A percentile compares a stretch with the other conserved stretches of the same genome.
phyloP scores from a whole-genome alignment of 345 rosid genomes.

The Eucalyptus paniculata region DNA sequence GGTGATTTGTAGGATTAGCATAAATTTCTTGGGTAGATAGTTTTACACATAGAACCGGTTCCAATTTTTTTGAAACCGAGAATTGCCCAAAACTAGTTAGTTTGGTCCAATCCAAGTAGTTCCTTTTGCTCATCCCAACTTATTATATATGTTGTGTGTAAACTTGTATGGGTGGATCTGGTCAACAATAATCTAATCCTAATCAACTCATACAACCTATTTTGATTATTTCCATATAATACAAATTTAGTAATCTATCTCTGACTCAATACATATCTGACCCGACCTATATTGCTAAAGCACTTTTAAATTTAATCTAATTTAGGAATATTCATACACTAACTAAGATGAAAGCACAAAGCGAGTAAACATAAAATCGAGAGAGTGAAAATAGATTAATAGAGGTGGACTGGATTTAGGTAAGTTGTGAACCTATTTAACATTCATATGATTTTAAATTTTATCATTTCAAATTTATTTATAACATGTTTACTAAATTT shows the following conservation, averaged over 20 bases:
- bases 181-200: too few relatives aligned
- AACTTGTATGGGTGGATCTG: not conserved
- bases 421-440: not conserved
- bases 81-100: not conserved
- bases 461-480: too few relatives aligned
- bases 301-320: too few relatives aligned
- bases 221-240: not conserved
- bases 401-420: too few relatives aligned
- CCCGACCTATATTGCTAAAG: too few relatives aligned
- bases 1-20: not conserved
- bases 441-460: too few relatives aligned
- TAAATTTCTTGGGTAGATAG: not conserved
- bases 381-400: not conserved
- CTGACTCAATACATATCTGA: accelerated
- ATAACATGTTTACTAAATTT: not conserved
- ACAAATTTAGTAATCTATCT: too few relatives aligned
- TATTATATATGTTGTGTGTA: not conserved
- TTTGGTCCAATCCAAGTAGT: not conserved
- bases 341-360: not conserved
- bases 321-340: not conserved
- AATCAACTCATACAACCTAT: not conserved
- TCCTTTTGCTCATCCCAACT: not conserved
- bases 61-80: not conserved
- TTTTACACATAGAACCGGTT: not conserved
- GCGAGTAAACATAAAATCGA: not conserved